Percentiles rank a stretch among this genome's conserved stretches.
These are phyloP conservation scores for Penicillium lividum DNA, from an alignment of 495 filamentous ascomycete species.

Conservation along the genomic window DNA sequence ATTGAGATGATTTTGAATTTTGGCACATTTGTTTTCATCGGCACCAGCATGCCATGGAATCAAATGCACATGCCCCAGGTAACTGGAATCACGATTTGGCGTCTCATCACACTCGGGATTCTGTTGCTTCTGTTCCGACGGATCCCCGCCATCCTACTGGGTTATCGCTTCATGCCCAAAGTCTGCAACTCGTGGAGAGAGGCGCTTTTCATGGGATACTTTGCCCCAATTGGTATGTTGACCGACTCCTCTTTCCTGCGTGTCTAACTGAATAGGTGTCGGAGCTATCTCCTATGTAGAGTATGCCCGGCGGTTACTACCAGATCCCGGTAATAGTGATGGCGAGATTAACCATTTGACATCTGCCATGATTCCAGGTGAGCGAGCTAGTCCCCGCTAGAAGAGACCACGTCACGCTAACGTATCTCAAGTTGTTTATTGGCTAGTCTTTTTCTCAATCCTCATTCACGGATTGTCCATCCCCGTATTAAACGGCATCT, in stretches of 20 bases:
- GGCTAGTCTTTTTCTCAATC: slow-evolving; percentile 59
- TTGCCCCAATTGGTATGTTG: slow-evolving; percentile 40
- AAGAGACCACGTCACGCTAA: background rate
- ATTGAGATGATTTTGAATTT: slow-evolving; percentile 42
- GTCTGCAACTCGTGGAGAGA: slow-evolving; percentile 41
- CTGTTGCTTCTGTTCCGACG: slow-evolving; percentile 40
- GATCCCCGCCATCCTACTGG: slow-evolving; percentile 38
- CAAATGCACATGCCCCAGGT: slow-evolving; percentile 29
- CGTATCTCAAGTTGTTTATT: slow-evolving; percentile 50
- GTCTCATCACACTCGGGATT: slow-evolving; percentile 34
- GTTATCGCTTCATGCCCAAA: slow-evolving; percentile 40
- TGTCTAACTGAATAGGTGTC: slow-evolving; percentile 28
- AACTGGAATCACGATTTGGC: slow-evolving; percentile 33
- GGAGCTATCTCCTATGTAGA: slow-evolving; percentile 46
- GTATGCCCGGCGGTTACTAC: slow-evolving; percentile 57
- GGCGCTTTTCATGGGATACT: slow-evolving; percentile 44
- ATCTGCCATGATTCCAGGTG: slow-evolving; percentile 48
- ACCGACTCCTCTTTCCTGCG: background rate
- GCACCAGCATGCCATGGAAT: slow-evolving; percentile 42
- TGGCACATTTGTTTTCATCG: slow-evolving; percentile 47
- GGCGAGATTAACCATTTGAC: slow-evolving; percentile 53
- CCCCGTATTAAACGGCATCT: slow-evolving; percentile 50
- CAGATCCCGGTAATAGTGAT: slow-evolving; percentile 50
- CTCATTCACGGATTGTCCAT: slow-evolving; percentile 60
- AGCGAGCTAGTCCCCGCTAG: background rate